Conservation (phyloP, 2,329 filamentous ascomycete species). For the Arthrobotrys conoides region DNA sequence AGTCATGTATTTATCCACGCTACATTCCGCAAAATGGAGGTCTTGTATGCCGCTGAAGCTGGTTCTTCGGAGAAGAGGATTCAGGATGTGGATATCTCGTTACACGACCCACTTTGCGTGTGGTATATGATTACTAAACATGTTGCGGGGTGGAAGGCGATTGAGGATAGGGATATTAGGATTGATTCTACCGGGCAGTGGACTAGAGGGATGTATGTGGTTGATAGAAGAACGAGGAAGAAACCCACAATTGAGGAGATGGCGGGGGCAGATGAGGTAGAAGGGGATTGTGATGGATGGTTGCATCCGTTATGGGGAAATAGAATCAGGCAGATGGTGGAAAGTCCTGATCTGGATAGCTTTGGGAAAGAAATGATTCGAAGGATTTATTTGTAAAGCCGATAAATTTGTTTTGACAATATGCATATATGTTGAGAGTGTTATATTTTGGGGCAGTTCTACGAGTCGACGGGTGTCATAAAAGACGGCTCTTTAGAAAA, state of each 20-base stretch:
- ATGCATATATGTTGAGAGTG: too few relatives aligned
- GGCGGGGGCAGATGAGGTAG: conserved; percentile 71
- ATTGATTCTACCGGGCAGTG: conserved; percentile 93
- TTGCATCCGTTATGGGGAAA: conserved; percentile 81
- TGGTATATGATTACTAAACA: conserved; percentile 66
- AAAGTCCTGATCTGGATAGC: conserved; percentile 64
- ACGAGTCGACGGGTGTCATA: too few relatives aligned
- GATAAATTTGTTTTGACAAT: neutral
- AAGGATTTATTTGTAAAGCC: conserved; percentile 61
- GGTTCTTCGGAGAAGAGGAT: conserved; percentile 59
- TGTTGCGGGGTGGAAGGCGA: conserved; percentile 71
- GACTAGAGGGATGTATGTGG: conserved; percentile 90
- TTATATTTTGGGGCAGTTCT: neutral
- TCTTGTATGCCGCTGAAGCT: conserved; percentile 73
- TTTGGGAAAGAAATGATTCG: conserved; percentile 62
- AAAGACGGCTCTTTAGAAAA: too few relatives aligned
- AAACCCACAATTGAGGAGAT: conserved; percentile 68
- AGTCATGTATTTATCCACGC: conserved; percentile 79
- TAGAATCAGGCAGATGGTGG: conserved; percentile 80
- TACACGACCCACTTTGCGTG: conserved; percentile 84
- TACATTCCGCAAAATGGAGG: conserved; percentile 78
- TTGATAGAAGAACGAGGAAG: conserved; percentile 76
- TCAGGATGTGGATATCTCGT: conserved; percentile 71
- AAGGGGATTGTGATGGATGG: conserved; percentile 83
- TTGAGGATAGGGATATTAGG: conserved; percentile 82